Evolutionary conservation across 495 filamentous ascomycete genomes (phyloP).

Genomic region (Parmelia sp.): DNA sequence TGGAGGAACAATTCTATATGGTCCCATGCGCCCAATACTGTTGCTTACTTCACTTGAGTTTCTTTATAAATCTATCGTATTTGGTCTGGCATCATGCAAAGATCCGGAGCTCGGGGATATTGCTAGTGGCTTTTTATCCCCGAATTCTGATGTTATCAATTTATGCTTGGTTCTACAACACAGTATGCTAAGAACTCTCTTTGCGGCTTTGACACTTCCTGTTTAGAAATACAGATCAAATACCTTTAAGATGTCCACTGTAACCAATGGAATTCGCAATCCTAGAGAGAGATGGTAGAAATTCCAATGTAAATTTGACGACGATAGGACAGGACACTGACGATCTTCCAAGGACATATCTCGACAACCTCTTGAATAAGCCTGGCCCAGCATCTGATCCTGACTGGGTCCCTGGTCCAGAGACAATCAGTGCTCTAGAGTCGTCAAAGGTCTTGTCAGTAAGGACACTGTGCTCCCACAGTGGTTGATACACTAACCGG

Average conservation of each 20-base stretch:
- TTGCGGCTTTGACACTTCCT: too few species aligned
- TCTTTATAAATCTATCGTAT: too few species aligned
- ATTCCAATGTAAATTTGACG: neutral
- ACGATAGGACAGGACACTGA: neutral
- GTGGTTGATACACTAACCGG: constrained; percentile 27
- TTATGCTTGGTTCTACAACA: too few species aligned
- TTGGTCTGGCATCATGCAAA: too few species aligned
- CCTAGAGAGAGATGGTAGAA: constrained; percentile 16
- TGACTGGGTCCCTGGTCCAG: constrained; percentile 57
- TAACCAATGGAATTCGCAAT: constrained; percentile 7
- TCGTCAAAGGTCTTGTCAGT: constrained; percentile 66
- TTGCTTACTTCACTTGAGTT: too few species aligned
- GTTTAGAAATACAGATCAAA: neutral
- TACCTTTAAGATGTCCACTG: constrained; percentile 17
- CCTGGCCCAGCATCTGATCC: constrained; percentile 72
- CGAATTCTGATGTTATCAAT: too few species aligned
- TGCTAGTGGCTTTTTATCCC: neutral
- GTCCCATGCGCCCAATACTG: too few species aligned
- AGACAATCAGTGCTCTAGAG: constrained; percentile 53
- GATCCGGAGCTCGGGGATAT: neutral
- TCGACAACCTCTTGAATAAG: constrained; percentile 69
- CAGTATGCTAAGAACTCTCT: neutral
- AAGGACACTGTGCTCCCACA: constrained; percentile 13
- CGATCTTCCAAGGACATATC: constrained; percentile 55
- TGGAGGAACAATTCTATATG: neutral